A percentile compares a stretch with the other conserved stretches of the same genome.
These are phyloP conservation scores for Stagonosporopsis cucurbitacearum DNA, from an alignment of 2,329 filamentous ascomycete species.

Conservation along the genomic window DNA sequence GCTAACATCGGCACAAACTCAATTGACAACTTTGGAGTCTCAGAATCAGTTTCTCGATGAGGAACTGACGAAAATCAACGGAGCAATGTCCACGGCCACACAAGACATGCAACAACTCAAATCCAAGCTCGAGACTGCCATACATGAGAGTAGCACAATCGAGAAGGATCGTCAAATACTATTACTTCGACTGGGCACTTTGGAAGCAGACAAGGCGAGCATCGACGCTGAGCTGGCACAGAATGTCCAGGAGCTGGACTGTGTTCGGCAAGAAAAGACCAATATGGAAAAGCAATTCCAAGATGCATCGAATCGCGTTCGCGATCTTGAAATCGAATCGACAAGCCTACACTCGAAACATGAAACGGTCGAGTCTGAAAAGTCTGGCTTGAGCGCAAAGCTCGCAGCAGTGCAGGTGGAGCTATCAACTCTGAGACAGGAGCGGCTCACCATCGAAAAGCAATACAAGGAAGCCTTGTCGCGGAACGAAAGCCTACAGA, in stretches of 20 bases:
- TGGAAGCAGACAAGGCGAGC: constrained; percentile 14
- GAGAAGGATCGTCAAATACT: constrained; percentile 11
- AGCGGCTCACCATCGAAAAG: constrained; percentile 4
- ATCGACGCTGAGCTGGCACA: constrained; percentile 8
- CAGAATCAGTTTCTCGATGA: background rate
- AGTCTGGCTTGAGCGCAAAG: constrained; percentile 25
- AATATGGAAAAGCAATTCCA: constrained; percentile 18
- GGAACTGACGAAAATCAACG: background rate
- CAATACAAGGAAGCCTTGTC: constrained; percentile 14
- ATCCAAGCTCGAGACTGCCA: constrained; percentile 4
- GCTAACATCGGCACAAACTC: constrained; percentile 9
- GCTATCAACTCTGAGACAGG: background rate
- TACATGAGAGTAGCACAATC: constrained; percentile 7
- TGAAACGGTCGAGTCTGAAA: constrained; percentile 26
- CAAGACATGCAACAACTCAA: constrained; percentile 4
- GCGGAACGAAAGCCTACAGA: constrained; percentile 19
- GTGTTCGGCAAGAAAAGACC: constrained; percentile 6
- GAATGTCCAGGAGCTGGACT: constrained; percentile 8
- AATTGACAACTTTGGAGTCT: background rate
- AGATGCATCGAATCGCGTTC: constrained; percentile 9
- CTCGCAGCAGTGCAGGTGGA: constrained; percentile 17
- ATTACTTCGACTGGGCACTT: constrained; percentile 2
- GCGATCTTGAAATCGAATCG: constrained; percentile 26
- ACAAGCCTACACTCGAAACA: constrained; percentile 24
- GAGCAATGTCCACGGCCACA: background rate